A percentile compares a stretch with the other conserved stretches of the same genome.
Evolutionary conservation across 78 protist genomes (phyloP).

Genomic region (Guillardia theta): DNA sequence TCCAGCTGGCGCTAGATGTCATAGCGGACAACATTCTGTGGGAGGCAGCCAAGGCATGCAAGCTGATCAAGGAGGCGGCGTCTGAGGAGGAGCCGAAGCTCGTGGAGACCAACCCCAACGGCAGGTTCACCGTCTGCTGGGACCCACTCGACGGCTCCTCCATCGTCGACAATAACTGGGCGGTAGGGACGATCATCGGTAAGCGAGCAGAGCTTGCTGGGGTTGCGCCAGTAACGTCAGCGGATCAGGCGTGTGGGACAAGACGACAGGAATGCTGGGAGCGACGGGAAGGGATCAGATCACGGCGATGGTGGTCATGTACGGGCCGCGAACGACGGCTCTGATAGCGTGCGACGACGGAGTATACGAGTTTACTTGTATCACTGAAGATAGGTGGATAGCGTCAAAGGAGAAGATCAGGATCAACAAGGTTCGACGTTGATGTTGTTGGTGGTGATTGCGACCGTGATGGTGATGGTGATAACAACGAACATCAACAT

Average conservation of each 20-base stretch:
- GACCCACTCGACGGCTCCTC: conserved; percentile 52
- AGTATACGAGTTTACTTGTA: conserved; percentile 22
- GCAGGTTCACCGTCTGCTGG: conserved; percentile 38
- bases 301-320: conserved; percentile 15
- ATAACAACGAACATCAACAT: no score
- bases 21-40: conserved; percentile 47
- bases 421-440: not conserved
- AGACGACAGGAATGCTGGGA: conserved; percentile 38
- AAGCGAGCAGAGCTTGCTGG: no score
- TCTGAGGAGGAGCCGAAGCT: conserved; percentile 45
- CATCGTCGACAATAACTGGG: conserved; percentile 56
- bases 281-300: conserved; percentile 49
- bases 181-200: conserved; percentile 47
- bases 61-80: not conserved
- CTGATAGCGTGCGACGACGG: conserved; percentile 32
- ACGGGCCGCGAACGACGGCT: conserved; percentile 50
- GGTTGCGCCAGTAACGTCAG: no score
- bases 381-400: not conserved
- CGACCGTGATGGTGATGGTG: no score
- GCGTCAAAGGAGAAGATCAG: not conserved
- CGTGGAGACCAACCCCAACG: not conserved
- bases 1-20: conserved; percentile 48
- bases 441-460: not conserved
- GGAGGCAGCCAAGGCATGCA: not conserved
- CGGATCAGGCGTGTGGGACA: conserved; percentile 47